Evolutionary conservation across 352 stramenopile species (phyloP).

Genomic region (Globisporangium camurandrum): DNA sequence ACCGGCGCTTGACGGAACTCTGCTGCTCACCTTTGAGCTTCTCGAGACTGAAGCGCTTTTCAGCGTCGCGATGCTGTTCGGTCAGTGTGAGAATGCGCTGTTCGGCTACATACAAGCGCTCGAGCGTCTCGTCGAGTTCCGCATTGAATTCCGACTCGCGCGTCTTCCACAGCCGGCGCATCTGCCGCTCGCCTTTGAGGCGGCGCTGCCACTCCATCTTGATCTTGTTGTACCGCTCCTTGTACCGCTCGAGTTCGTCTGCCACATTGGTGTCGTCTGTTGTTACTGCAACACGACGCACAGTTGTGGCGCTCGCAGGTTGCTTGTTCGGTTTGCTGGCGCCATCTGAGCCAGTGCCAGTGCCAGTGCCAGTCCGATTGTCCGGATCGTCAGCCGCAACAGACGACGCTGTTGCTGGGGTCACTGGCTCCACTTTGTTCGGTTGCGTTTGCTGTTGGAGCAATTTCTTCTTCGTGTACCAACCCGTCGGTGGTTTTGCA

Average conservation of each 20-base stretch:
- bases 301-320: too few species aligned
- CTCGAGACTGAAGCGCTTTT: slow-evolving; percentile 68
- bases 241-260: slow-evolving; percentile 69
- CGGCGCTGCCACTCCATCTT: slow-evolving; percentile 72
- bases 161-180: slow-evolving; percentile 73
- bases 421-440: slow-evolving; percentile 12
- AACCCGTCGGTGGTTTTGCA: too few species aligned
- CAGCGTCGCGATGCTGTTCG: slow-evolving; percentile 46
- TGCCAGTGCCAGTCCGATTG: too few species aligned
- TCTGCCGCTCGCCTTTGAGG: slow-evolving; percentile 68
- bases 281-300: too few species aligned
- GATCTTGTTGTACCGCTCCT: slow-evolving; percentile 76
- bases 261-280: too few species aligned
- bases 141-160: slow-evolving; percentile 65
- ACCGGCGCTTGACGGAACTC: slow-evolving; percentile 61
- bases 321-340: too few species aligned
- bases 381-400: too few species aligned
- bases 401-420: too few species aligned
- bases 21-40: slow-evolving; percentile 68
- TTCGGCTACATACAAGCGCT: slow-evolving; percentile 41
- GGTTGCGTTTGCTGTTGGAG: background rate
- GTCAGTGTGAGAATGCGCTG: slow-evolving; percentile 28
- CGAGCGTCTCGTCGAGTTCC: slow-evolving; percentile 53
- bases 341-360: too few species aligned
- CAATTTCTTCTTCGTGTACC: too few species aligned